These are phyloP conservation scores for Thermoascus crustaceus DNA, from an alignment of 2,329 filamentous ascomycete species.

Conservation along the genomic window DNA sequence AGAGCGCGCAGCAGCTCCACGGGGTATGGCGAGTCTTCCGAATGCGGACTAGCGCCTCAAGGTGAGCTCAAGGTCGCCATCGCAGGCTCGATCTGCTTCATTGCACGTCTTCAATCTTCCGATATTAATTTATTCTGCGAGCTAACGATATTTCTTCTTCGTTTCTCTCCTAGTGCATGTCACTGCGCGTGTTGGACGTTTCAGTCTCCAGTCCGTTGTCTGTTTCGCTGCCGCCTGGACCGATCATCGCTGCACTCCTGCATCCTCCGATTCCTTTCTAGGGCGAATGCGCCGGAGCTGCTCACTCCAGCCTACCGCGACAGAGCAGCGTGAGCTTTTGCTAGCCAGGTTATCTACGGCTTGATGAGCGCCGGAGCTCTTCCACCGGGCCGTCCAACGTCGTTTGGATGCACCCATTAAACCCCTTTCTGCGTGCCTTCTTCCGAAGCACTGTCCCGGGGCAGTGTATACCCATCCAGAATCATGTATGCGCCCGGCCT, in stretches of 20 bases:
- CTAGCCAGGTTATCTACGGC: slow-evolving; percentile 20
- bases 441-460: slow-evolving; percentile 88
- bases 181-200: not conserved
- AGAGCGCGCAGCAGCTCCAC: no score
- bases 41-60: slow-evolving; percentile 10
- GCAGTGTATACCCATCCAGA: slow-evolving; percentile 85
- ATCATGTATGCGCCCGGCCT: slow-evolving; percentile 53
- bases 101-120: not conserved
- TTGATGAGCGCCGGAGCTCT: slow-evolving; percentile 30
- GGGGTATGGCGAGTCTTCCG: slow-evolving; percentile 3
- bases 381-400: slow-evolving; percentile 33
- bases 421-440: slow-evolving; percentile 97
- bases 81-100: not conserved
- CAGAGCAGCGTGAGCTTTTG: slow-evolving; percentile 17
- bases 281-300: slow-evolving; percentile 24
- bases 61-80: slow-evolving; percentile 5
- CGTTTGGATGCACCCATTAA: slow-evolving; percentile 91
- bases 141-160: not conserved
- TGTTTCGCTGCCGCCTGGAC: slow-evolving; percentile 2
- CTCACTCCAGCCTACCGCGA: slow-evolving; percentile 21
- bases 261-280: slow-evolving; percentile 12
- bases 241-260: slow-evolving; percentile 1
- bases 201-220: not conserved
- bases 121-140: not conserved
- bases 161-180: not conserved